These are phyloP conservation scores for Elsinoe batatas DNA, from an alignment of 2,329 filamentous ascomycete species.

Conservation along the genomic window DNA sequence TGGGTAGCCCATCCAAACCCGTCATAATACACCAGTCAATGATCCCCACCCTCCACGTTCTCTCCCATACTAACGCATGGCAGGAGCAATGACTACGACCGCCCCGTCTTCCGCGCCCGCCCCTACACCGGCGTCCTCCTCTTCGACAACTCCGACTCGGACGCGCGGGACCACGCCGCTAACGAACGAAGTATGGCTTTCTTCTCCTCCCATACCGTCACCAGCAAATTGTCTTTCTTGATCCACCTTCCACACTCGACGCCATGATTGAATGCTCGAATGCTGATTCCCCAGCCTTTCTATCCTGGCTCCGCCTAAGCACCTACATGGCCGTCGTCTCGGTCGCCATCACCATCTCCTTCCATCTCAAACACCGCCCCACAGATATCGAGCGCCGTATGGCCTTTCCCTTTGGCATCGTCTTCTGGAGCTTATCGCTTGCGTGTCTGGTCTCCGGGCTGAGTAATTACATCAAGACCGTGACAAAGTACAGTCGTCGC, in stretches of 20 bases:
- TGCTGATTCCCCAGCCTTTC: constrained; percentile 52
- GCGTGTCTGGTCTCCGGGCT: constrained; percentile 68
- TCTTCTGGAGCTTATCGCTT: constrained; percentile 79
- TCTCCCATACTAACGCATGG: not conserved
- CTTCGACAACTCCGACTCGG: constrained; percentile 64
- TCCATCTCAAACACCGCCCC: constrained; percentile 73
- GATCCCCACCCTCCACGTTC: not conserved
- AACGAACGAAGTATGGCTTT: constrained; percentile 55
- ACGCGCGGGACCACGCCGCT: constrained; percentile 68
- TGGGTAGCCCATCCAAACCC: not conserved
- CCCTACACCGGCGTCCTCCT: constrained; percentile 59
- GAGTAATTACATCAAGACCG: constrained; percentile 74
- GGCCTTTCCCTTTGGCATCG: constrained; percentile 69
- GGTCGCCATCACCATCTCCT: constrained; percentile 83
- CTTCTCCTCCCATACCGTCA: constrained; percentile 30
- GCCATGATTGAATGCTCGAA: too few relatives aligned
- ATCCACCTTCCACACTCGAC: too few relatives aligned
- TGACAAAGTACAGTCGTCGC: constrained; percentile 70
- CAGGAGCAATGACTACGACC: constrained; percentile 34
- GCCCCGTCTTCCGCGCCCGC: constrained; percentile 46
- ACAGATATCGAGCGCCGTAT: constrained; percentile 61
- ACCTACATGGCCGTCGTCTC: constrained; percentile 87
- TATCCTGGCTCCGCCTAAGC: constrained; percentile 81
- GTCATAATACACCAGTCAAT: constrained; percentile 3
- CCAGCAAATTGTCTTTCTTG: too few relatives aligned